Evolutionary conservation across 2,329 filamentous ascomycete genomes (phyloP).

Genomic region (Alternaria rosae): DNA sequence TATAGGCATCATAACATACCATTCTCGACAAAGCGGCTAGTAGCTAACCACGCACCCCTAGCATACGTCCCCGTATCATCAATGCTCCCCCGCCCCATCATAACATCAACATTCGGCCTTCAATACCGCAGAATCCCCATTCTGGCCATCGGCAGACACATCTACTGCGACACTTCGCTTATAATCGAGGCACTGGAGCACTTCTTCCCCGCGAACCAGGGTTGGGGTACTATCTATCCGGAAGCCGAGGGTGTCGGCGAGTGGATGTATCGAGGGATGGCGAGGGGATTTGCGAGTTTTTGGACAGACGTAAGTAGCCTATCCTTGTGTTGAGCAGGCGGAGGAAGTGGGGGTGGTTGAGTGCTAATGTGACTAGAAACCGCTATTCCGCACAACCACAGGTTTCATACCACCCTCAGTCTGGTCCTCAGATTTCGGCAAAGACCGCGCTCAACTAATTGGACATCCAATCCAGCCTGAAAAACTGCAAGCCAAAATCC

Average conservation of each 20-base stretch:
- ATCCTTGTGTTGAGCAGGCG: no score
- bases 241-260: conserved; percentile 29
- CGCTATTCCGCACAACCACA: conserved; percentile 51
- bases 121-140: conserved; percentile 51
- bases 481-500: conserved; percentile 51
- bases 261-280: conserved; percentile 46
- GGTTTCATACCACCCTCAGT: conserved; percentile 52
- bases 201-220: conserved; percentile 33
- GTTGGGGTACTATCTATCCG: conserved; percentile 49
- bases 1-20: no score
- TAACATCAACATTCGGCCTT: conserved; percentile 47
- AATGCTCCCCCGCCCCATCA: conserved; percentile 51
- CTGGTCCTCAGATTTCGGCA: conserved; percentile 51
- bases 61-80: conserved; percentile 50
- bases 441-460: conserved; percentile 50
- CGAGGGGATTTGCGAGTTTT: conserved; percentile 51
- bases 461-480: conserved; percentile 49
- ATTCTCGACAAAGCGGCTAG: no score
- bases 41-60: not conserved
- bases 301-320: conserved; percentile 52
- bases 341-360: no score
- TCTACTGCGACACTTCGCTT: conserved; percentile 47
- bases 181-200: conserved; percentile 48
- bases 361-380: conserved; percentile 24
- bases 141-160: conserved; percentile 41